Percentiles rank a stretch among this genome's conserved stretches.
Evolutionary conservation across 2,329 filamentous ascomycete species (phyloP).

Genomic region (Lasiodiplodia hormozganensis): DNA sequence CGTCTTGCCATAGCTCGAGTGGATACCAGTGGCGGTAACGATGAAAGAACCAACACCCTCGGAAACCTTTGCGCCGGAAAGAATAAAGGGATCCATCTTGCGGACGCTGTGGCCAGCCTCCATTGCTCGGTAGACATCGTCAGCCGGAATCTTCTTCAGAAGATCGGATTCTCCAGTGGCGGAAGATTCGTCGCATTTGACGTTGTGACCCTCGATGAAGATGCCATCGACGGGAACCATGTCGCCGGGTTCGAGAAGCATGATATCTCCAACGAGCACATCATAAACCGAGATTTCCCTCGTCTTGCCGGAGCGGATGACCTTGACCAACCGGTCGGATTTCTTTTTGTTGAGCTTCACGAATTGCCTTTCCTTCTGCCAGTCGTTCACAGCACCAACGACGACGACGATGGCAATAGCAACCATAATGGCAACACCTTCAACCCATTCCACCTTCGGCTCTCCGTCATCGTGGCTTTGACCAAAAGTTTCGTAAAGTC

Average conservation of each 20-base stretch:
- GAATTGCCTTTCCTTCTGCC: slow-evolving; percentile 82
- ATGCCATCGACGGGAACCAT: slow-evolving; percentile 76
- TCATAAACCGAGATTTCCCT: slow-evolving; percentile 74
- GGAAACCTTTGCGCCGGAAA: slow-evolving; percentile 81
- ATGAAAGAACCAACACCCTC: slow-evolving; percentile 79
- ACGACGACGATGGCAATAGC: slow-evolving; percentile 78
- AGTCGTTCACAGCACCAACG: slow-evolving; percentile 81
- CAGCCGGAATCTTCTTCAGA: slow-evolving; percentile 69
- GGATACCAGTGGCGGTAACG: slow-evolving; percentile 75
- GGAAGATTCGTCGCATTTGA: slow-evolving; percentile 76
- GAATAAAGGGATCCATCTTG: slow-evolving; percentile 83
- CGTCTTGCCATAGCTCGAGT: slow-evolving; percentile 78
- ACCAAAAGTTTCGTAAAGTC: slow-evolving; percentile 71
- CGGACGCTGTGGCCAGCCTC: slow-evolving; percentile 66
- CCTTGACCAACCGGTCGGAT: slow-evolving; percentile 75
- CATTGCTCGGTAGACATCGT: slow-evolving; percentile 71
- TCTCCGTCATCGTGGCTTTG: slow-evolving; percentile 50
- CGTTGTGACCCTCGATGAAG: slow-evolving; percentile 70
- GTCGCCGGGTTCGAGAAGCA: slow-evolving; percentile 76
- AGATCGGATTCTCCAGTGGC: slow-evolving; percentile 79
- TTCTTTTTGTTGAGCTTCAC: slow-evolving; percentile 83
- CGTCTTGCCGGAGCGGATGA: slow-evolving; percentile 75
- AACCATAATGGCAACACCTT: slow-evolving; percentile 79
- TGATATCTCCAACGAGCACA: slow-evolving; percentile 74
- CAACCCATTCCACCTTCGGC: slow-evolving; percentile 76